Evolutionary conservation across 163 green algal genomes (phyloP).

Genomic region (Prototheca wickerhamii): DNA sequence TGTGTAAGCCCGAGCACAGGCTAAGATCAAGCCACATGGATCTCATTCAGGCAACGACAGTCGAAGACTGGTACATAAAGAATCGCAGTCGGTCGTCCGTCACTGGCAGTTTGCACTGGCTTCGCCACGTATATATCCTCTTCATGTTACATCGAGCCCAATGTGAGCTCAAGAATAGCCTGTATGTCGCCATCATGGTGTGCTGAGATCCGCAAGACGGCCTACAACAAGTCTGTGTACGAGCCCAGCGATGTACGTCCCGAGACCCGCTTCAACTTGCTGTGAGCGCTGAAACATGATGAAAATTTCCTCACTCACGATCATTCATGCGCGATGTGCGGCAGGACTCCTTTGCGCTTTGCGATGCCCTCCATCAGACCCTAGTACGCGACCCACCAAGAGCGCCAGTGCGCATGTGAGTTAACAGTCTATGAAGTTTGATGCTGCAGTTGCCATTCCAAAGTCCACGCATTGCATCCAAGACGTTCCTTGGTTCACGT

Average conservation of each 20-base stretch:
- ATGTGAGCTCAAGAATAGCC: background rate
- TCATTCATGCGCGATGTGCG: no score
- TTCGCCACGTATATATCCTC: background rate
- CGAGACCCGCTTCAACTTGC: background rate
- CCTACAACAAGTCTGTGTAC: background rate
- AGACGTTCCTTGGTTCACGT: background rate
- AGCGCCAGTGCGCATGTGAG: background rate
- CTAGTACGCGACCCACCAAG: no score
- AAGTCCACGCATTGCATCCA: background rate
- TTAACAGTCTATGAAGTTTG: background rate
- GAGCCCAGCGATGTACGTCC: conserved; percentile 3
- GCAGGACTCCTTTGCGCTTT: conserved; percentile 3
- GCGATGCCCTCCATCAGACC: background rate
- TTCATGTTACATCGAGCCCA: background rate
- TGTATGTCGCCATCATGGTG: background rate
- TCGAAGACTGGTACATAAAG: no score
- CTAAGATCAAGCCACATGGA: no score
- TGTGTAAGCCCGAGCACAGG: no score
- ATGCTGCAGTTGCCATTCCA: background rate
- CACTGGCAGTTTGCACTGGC: background rate
- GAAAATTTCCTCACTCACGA: background rate
- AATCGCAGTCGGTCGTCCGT: no score
- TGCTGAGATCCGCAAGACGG: background rate
- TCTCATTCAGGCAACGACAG: no score
- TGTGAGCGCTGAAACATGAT: background rate